Evolutionary conservation across 441 rosid genomes (phyloP).

Genomic region (Melianthus villosus): DNA sequence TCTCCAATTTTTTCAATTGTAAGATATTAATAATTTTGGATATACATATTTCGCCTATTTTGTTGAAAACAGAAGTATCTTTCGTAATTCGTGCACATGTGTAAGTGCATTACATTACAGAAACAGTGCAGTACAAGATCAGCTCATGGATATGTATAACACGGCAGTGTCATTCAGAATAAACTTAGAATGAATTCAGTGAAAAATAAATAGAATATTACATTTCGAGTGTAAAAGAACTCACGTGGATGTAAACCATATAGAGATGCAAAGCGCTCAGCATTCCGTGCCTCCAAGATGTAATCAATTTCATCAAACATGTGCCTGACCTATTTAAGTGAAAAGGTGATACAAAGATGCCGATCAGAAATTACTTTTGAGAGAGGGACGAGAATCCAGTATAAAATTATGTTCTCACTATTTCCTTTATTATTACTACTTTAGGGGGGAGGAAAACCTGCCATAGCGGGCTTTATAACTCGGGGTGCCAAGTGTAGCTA

Average conservation of each 20-base stretch:
- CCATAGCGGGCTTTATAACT: no score
- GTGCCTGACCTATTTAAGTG: constrained; percentile 82
- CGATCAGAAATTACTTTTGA: constrained; percentile 20
- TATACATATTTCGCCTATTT: no score
- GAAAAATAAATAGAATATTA: neutral
- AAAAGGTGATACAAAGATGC: constrained; percentile 33
- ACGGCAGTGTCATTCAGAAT: neutral
- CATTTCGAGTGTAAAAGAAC: constrained; percentile 12
- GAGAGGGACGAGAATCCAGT: constrained; percentile 8
- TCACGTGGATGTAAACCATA: constrained; percentile 43
- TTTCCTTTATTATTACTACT: no score
- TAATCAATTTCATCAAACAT: constrained; percentile 99
- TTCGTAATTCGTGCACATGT: no score
- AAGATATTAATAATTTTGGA: no score
- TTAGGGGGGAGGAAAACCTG: no score
- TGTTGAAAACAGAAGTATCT: no score
- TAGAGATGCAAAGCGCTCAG: constrained; percentile 80
- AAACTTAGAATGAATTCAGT: neutral
- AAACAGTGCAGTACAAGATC: no score
- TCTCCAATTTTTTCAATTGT: no score
- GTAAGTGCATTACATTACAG: neutral
- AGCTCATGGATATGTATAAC: neutral
- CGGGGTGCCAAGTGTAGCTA: no score
- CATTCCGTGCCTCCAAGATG: constrained; percentile 75
- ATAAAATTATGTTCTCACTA: no score